A percentile compares a stretch with the other conserved stretches of the same genome.
Evolutionary conservation across 2,329 filamentous ascomycete species (phyloP).

Genomic region (Colletotrichum cereale): DNA sequence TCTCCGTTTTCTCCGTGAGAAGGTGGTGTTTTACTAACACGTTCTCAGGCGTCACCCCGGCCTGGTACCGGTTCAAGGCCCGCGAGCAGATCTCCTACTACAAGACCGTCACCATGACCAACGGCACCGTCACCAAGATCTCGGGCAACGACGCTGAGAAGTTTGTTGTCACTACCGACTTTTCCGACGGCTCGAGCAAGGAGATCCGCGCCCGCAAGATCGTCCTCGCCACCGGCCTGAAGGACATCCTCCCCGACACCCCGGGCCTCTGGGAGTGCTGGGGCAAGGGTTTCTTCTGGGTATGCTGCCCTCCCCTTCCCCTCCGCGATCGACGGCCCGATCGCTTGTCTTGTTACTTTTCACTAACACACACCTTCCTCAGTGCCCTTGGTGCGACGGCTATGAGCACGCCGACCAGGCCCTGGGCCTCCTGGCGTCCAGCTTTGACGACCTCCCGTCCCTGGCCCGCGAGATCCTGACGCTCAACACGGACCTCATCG

Average conservation of each 20-base stretch:
- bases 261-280: constrained; percentile 68
- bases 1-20: background rate
- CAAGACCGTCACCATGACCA: constrained; percentile 60
- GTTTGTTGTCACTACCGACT: constrained; percentile 57
- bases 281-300: constrained; percentile 71
- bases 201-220: constrained; percentile 64
- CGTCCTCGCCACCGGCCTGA: constrained; percentile 69
- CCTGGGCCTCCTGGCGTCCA: constrained; percentile 64
- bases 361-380: background rate
- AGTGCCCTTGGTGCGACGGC: constrained; percentile 74
- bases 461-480: constrained; percentile 65
- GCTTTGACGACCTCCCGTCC: constrained; percentile 57
- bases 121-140: constrained; percentile 65
- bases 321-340: too few relatives aligned
- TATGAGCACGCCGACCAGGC: constrained; percentile 70
- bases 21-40: constrained; percentile 6
- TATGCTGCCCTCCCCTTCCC: too few relatives aligned
- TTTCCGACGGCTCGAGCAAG: constrained; percentile 40
- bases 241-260: constrained; percentile 66
- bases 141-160: constrained; percentile 54
- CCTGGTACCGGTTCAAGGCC: constrained; percentile 66
- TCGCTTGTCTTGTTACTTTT: background rate
- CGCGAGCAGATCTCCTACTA: constrained; percentile 66
- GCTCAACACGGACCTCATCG: constrained; percentile 67
- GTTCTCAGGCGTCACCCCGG: constrained; percentile 63